Conservation (phyloP, 768 basidiomycete species). For the Boletellus emodensis region DNA sequence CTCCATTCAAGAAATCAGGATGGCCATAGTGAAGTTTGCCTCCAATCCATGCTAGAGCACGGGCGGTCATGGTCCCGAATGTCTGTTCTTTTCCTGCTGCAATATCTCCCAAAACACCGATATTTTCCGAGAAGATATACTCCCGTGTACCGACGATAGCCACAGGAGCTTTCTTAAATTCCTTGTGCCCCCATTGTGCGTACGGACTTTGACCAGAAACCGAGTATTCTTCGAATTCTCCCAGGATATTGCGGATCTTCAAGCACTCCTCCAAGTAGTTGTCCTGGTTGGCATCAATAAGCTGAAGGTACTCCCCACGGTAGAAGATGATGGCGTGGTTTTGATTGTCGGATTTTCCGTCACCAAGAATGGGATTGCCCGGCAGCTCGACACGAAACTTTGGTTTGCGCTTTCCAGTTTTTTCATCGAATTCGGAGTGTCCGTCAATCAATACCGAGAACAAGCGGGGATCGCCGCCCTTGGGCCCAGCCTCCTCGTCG, state of each 20-base stretch:
- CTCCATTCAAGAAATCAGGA: constrained; percentile 97
- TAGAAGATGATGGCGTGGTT: constrained; percentile 99
- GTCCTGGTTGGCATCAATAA: constrained; percentile 99
- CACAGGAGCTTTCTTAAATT: constrained; percentile 85
- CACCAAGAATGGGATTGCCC: constrained; percentile 97
- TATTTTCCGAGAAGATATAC: constrained; percentile 99
- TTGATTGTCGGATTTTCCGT: constrained; percentile 99
- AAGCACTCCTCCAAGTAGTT: constrained; percentile 99
- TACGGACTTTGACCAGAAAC: constrained; percentile 93
- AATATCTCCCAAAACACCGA: constrained; percentile 97
- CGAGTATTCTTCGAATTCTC: constrained; percentile 94
- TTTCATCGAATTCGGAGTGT: constrained; percentile 91
- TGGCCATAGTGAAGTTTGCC: constrained; percentile 99
- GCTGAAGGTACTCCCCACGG: constrained; percentile 96
- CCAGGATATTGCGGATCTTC: constrained; percentile 96
- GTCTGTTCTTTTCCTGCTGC: constrained; percentile 99
- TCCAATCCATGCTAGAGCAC: constrained; percentile 93
- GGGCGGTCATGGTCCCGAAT: constrained; percentile 97
- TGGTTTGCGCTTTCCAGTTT: constrained; percentile 83
- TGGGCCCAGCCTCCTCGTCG: constrained; percentile 90
- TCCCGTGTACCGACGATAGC: constrained; percentile 98
- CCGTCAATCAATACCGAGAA: constrained; percentile 96
- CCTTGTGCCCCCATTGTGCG: constrained; percentile 92
- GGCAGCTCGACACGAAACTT: constrained; percentile 98
- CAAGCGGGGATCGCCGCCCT: constrained; percentile 81